Conservation (phyloP, 768 basidiomycete genomes). For the Mycena latifolia region DNA sequence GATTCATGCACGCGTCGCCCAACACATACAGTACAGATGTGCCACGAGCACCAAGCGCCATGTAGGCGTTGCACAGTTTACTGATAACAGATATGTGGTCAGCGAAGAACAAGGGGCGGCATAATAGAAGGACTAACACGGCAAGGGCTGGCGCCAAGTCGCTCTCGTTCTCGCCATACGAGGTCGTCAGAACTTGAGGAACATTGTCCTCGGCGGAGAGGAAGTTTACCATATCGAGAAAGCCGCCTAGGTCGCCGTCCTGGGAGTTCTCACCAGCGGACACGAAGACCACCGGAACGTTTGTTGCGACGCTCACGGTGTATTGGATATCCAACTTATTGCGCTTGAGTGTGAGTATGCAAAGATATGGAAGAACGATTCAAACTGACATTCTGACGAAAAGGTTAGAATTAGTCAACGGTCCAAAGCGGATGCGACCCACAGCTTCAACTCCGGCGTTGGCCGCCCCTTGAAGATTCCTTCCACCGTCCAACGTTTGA, state of each 20-base stretch:
- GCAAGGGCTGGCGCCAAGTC: constrained; percentile 48
- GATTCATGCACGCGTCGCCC: no score
- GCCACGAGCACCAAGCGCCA: no score
- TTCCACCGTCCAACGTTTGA: constrained; percentile 35
- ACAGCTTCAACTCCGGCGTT: constrained; percentile 39
- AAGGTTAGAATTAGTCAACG: background rate
- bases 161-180: constrained; percentile 73
- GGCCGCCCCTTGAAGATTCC: constrained; percentile 26
- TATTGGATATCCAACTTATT: constrained; percentile 37
- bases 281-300: constrained; percentile 47
- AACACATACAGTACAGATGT: no score
- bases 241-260: no score
- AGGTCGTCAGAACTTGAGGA: constrained; percentile 71
- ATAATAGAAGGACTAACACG: constrained; percentile 4
- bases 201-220: constrained; percentile 57
- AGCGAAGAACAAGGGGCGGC: background rate
- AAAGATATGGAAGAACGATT: background rate
- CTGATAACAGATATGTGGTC: background rate
- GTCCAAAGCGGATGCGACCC: background rate
- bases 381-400: constrained; percentile 9
- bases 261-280: constrained; percentile 50
- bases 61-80: constrained; percentile 33
- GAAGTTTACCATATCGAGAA: constrained; percentile 68
- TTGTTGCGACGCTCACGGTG: constrained; percentile 39
- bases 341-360: background rate